A percentile compares a stretch with the other conserved stretches of the same genome.
Conservation (phyloP, 2,329 filamentous ascomycete genomes). For the Diaporthe aspalathi region DNA sequence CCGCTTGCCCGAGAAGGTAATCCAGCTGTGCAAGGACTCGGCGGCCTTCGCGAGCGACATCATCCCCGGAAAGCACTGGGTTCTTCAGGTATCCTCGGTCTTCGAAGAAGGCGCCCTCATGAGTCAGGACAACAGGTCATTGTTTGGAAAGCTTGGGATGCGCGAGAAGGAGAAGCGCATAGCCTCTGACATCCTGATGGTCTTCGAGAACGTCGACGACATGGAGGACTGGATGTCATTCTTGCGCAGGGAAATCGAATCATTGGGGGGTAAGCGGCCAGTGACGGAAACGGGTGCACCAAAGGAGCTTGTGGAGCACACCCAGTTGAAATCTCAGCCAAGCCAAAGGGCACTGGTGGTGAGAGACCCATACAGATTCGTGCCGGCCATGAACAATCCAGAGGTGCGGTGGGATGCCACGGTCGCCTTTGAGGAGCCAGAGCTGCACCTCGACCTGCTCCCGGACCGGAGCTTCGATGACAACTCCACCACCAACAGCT, state of each 20-base stretch:
- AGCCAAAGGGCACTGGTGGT: constrained; percentile 62
- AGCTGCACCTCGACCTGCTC: constrained; percentile 45
- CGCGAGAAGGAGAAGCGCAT: constrained; percentile 66
- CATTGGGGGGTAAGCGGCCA: constrained; percentile 73
- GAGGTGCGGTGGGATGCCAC: constrained; percentile 51
- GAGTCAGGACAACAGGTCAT: constrained; percentile 65
- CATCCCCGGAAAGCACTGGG: constrained; percentile 84
- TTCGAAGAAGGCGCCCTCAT: constrained; percentile 68
- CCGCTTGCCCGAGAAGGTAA: constrained; percentile 77
- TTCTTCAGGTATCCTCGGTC: constrained; percentile 78
- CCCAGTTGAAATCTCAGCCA: constrained; percentile 51
- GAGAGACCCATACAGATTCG: constrained; percentile 60
- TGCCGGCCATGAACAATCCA: constrained; percentile 50
- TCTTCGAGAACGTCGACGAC: constrained; percentile 77
- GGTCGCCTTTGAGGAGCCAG: constrained; percentile 39
- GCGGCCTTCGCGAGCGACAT: constrained; percentile 84
- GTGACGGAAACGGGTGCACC: constrained; percentile 69
- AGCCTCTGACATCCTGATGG: constrained; percentile 74
- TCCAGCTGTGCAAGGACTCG: constrained; percentile 78
- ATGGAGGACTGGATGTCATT: constrained; percentile 81
- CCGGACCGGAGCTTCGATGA: constrained; percentile 63
- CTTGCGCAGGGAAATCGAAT: constrained; percentile 77
- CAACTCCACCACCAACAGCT: constrained; percentile 67
- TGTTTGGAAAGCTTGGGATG: constrained; percentile 74
- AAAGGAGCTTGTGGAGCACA: constrained; percentile 53